These are phyloP conservation scores for Scheffersomyces quercinus DNA, from an alignment of 1,139 yeast species.

Conservation along the genomic window DNA sequence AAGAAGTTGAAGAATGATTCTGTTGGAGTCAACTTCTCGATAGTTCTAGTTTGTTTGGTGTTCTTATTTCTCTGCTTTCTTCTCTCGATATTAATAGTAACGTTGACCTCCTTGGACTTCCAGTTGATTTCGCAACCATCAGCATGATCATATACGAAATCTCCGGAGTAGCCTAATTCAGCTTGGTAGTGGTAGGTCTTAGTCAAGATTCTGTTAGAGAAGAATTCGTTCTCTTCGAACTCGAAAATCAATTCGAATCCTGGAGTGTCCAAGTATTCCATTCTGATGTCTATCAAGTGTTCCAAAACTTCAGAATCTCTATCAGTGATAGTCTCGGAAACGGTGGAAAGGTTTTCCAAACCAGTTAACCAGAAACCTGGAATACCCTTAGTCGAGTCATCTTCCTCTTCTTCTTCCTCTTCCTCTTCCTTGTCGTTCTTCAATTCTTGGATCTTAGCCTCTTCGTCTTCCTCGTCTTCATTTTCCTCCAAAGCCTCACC, in stretches of 20 bases:
- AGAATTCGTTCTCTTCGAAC: slow-evolving; percentile 75
- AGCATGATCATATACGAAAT: slow-evolving; percentile 95
- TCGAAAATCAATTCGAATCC: slow-evolving; percentile 89
- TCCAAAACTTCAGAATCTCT: slow-evolving; percentile 85
- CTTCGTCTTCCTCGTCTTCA: slow-evolving; percentile 43
- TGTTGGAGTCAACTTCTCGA: slow-evolving; percentile 89
- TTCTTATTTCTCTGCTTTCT: slow-evolving; percentile 97
- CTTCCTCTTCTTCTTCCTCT: slow-evolving; percentile 47
- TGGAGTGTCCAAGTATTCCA: slow-evolving; percentile 83
- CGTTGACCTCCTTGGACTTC: slow-evolving; percentile 78
- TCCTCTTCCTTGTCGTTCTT: slow-evolving; percentile 45
- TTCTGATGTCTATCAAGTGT: slow-evolving; percentile 66
- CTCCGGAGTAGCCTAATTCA: slow-evolving; percentile 93
- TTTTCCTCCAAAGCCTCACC: slow-evolving; percentile 70
- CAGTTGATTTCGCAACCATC: slow-evolving; percentile 88
- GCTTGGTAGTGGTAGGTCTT: slow-evolving; percentile 94
- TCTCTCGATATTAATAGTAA: slow-evolving; percentile 85
- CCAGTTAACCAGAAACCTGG: slow-evolving; percentile 98
- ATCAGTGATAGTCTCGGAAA: slow-evolving; percentile 84
- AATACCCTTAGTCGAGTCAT: slow-evolving; percentile 61
- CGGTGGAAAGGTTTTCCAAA: slow-evolving; percentile 78
- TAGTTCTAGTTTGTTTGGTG: slow-evolving; percentile 94
- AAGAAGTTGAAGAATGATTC: slow-evolving; percentile 96
- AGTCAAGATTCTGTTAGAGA: slow-evolving; percentile 67
- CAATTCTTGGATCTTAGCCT: slow-evolving; percentile 22